Conservation (phyloP, 805 yeast species). For the Wickerhamiella kurtzmanii region DNA sequence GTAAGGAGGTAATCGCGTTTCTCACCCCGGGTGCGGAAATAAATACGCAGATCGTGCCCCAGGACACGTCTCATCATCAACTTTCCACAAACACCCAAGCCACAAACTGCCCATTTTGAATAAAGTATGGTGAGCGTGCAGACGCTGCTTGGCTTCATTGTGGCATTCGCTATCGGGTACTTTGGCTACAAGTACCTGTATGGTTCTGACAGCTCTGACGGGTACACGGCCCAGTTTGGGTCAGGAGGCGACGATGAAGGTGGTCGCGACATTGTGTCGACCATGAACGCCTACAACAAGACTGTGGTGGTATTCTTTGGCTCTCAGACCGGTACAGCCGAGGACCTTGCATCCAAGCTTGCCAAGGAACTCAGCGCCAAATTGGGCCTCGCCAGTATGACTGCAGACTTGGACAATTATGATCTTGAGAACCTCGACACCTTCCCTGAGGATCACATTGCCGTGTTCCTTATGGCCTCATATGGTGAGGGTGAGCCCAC, state of each 20-base stretch:
- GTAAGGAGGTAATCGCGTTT: not conserved
- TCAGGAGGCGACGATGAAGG: constrained; percentile 2
- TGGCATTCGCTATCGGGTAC: constrained; percentile 13
- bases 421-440: constrained; percentile 67
- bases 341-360: constrained; percentile 84
- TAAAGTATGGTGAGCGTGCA: constrained; percentile 1
- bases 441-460: constrained; percentile 43
- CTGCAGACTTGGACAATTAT: constrained; percentile 77
- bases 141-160: constrained; percentile 6
- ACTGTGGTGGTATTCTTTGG: constrained; percentile 75
- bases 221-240: constrained; percentile 1
- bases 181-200: constrained; percentile 14
- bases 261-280: constrained; percentile 20
- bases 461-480: constrained; percentile 74
- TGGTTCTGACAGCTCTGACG: constrained; percentile 8
- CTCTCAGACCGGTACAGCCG: constrained; percentile 98
- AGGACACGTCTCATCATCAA: not conserved
- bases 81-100: not conserved
- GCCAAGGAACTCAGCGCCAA: constrained; percentile 76
- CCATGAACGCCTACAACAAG: constrained; percentile 46
- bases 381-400: constrained; percentile 70
- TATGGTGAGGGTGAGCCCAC: constrained; percentile 99
- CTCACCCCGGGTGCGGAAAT: not conserved
- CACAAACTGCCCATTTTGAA: too few relatives aligned
- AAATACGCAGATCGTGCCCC: not conserved